A percentile compares a stretch with the other conserved stretches of the same genome.
Evolutionary conservation across 306 rosid genomes (phyloP).

Genomic region (Quillaja saponaria): DNA sequence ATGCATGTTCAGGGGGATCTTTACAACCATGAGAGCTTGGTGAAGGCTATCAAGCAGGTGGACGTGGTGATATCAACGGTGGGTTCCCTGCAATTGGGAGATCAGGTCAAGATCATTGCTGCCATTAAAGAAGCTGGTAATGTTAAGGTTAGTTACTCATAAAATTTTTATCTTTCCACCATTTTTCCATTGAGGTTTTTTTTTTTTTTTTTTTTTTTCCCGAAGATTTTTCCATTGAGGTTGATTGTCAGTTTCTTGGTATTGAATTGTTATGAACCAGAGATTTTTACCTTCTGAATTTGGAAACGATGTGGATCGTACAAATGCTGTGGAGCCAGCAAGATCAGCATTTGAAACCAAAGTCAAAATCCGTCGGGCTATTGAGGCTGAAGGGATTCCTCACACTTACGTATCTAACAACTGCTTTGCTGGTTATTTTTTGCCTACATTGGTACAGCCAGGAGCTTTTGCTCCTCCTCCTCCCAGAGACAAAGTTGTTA

Average conservation of each 20-base stretch:
- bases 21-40: slow-evolving; percentile 64
- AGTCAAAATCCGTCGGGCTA: slow-evolving; percentile 57
- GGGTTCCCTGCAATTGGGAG: slow-evolving; percentile 54
- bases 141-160: slow-evolving; percentile 52
- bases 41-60: slow-evolving; percentile 73
- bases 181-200: neutral
- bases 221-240: too few relatives aligned
- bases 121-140: slow-evolving; percentile 90
- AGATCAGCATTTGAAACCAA: slow-evolving; percentile 61
- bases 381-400: slow-evolving; percentile 76
- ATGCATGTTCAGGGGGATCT: slow-evolving; percentile 64
- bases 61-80: slow-evolving; percentile 88
- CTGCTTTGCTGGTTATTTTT: slow-evolving; percentile 70
- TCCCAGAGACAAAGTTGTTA: slow-evolving; percentile 68
- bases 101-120: slow-evolving; percentile 80
- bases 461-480: slow-evolving; percentile 54
- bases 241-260: neutral
- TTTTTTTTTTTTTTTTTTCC: too few relatives aligned
- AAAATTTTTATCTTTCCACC: too few relatives aligned
- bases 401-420: slow-evolving; percentile 62
- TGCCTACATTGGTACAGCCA: slow-evolving; percentile 68
- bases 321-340: slow-evolving; percentile 87
- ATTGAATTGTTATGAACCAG: slow-evolving; percentile 30
- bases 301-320: slow-evolving; percentile 79
- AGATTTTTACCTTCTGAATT: slow-evolving; percentile 93